These are phyloP conservation scores for Naganishia vishniacii DNA, from an alignment of 768 basidiomycete genomes.

Conservation along the genomic window DNA sequence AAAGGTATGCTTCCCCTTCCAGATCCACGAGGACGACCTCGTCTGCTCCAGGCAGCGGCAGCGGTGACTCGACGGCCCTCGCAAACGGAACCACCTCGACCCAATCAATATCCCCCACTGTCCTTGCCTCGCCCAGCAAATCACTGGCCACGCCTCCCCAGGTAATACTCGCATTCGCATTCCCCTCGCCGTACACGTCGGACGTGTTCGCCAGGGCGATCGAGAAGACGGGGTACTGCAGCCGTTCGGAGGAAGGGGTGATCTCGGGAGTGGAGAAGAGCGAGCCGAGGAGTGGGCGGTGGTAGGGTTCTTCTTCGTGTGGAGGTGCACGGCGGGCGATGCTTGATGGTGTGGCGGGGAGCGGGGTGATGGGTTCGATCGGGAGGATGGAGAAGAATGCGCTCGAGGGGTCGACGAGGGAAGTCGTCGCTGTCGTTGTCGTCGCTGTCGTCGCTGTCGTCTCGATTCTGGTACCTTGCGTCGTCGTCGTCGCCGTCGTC, in stretches of 20 bases:
- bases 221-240: conserved; percentile 39
- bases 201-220: conserved; percentile 36
- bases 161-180: conserved; percentile 32
- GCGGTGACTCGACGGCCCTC: conserved; percentile 9
- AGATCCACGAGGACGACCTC: neutral
- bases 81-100: conserved; percentile 40
- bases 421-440: neutral
- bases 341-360: neutral
- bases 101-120: conserved; percentile 41
- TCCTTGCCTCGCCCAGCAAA: conserved; percentile 25
- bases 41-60: neutral
- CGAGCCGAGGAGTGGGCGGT: conserved; percentile 37
- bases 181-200: conserved; percentile 26
- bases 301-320: conserved; percentile 29
- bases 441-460: neutral
- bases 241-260: conserved; percentile 21
- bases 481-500: neutral
- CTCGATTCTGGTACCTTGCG: neutral
- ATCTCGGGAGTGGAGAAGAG: conserved; percentile 13
- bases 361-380: conserved; percentile 21
- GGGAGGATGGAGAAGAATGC: conserved; percentile 25
- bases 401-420: conserved; percentile 10
- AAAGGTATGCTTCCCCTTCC: conserved; percentile 31
- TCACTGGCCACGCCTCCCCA: conserved; percentile 37
- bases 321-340: neutral